Evolutionary conservation across 164 flowering plant genomes (phyloP).

Genomic region (Aristolochia fimbriata): DNA sequence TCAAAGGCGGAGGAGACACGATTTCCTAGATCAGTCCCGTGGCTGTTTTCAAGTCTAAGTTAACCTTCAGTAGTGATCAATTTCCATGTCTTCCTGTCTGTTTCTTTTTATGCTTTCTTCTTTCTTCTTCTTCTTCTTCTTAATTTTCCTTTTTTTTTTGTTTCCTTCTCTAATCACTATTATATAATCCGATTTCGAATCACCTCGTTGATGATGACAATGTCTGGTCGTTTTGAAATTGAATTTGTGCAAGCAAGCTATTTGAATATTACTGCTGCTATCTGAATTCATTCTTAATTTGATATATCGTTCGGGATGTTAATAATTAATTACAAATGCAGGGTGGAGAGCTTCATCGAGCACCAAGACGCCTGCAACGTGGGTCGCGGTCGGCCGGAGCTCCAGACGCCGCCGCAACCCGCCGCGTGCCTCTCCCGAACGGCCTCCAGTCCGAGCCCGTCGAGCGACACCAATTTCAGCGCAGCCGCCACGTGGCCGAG

Average conservation of each 20-base stretch:
- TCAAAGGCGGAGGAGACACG: background rate
- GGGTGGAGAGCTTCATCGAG: constrained; percentile 95
- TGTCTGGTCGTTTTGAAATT: no score
- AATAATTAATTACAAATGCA: constrained; percentile 13
- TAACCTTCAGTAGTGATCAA: background rate
- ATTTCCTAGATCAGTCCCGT: constrained; percentile 1
- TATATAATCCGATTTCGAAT: background rate
- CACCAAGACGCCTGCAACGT: constrained; percentile 86
- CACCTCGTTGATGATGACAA: no score
- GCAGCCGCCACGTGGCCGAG: constrained; percentile 32
- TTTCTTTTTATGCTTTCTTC: background rate
- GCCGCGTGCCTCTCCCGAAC: constrained; percentile 55
- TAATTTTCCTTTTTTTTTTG: background rate
- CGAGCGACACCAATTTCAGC: constrained; percentile 65
- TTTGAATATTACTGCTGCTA: no score
- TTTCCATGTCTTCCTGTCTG: no score
- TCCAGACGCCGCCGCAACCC: constrained; percentile 21
- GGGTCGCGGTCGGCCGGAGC: constrained; percentile 37
- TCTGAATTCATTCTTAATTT: no score
- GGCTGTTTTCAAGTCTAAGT: background rate
- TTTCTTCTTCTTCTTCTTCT: background rate
- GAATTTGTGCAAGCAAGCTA: no score
- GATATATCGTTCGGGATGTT: no score
- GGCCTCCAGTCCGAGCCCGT: constrained; percentile 75
- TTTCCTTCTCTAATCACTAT: no score